These are phyloP conservation scores for Pisolithus sp. DNA, from an alignment of 768 basidiomycete species.

Conservation along the genomic window DNA sequence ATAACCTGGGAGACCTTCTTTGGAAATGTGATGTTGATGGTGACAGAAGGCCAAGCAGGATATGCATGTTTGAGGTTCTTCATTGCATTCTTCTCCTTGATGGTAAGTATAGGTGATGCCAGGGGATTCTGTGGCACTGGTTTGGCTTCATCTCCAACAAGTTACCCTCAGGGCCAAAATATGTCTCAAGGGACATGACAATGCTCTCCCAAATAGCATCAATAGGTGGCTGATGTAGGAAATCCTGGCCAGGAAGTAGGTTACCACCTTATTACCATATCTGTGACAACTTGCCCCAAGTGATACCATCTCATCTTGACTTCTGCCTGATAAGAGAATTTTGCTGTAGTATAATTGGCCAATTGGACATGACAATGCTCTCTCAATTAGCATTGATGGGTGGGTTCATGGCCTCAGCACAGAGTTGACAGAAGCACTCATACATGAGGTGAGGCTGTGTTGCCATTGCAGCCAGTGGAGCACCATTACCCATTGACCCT, in stretches of 20 bases:
- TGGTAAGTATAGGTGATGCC: too few species aligned
- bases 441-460: conserved; percentile 87
- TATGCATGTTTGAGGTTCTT: too few species aligned
- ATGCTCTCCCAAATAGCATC: too few species aligned
- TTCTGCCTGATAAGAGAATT: conserved; percentile 70
- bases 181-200: too few species aligned
- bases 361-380: conserved; percentile 92
- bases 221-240: conserved; percentile 71
- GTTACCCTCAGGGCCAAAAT: too few species aligned
- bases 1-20: too few species aligned
- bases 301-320: conserved; percentile 75
- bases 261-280: background rate
- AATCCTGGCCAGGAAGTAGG: conserved; percentile 38
- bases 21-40: too few species aligned
- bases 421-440: conserved; percentile 97
- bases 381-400: conserved; percentile 98
- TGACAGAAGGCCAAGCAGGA: too few species aligned
- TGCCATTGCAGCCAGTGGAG: conserved; percentile 91
- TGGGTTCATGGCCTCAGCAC: conserved; percentile 98
- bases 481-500: conserved; percentile 99
- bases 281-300: conserved; percentile 68
- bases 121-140: too few species aligned
- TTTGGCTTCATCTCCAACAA: too few species aligned
- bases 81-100: too few species aligned
- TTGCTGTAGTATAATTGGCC: conserved; percentile 68